Conservation (phyloP, 2,329 filamentous ascomycete genomes). For the Nemania bipapillata region DNA sequence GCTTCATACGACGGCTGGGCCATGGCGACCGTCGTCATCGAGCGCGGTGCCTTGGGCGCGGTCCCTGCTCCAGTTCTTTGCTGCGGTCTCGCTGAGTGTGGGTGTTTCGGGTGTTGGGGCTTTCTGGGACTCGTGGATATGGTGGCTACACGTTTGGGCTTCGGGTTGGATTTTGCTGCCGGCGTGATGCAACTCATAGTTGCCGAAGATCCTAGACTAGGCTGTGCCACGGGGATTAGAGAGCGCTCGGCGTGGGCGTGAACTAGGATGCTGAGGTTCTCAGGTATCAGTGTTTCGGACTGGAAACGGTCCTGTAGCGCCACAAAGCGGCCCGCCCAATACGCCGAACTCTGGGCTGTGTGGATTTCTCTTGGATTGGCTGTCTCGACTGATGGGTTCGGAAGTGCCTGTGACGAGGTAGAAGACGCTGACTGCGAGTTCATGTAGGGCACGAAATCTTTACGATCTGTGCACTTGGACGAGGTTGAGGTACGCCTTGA, state of each 20-base stretch:
- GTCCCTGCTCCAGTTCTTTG: not conserved
- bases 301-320: constrained; percentile 66
- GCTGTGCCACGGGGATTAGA: constrained; percentile 20
- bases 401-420: constrained; percentile 26
- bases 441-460: constrained; percentile 13
- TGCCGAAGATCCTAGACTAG: constrained; percentile 33
- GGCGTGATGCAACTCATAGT: constrained; percentile 34
- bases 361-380: constrained; percentile 51
- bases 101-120: not conserved
- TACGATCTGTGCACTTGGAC: constrained; percentile 30
- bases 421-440: constrained; percentile 24
- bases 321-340: constrained; percentile 72
- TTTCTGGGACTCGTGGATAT: constrained; percentile 19
- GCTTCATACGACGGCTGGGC: not conserved
- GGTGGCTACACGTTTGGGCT: not conserved
- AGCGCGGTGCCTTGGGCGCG: not conserved
- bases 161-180: not conserved
- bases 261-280: constrained; percentile 44
- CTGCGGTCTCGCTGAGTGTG: not conserved
- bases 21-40: not conserved
- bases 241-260: constrained; percentile 41
- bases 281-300: constrained; percentile 54
- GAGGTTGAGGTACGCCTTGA: constrained; percentile 57
- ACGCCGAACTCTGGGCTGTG: constrained; percentile 60
- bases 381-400: not conserved